Percentiles rank a stretch among this genome's conserved stretches.
phyloP scores from a whole-genome alignment of 2,329 filamentous ascomycete species.

The Venturia carpophila region DNA sequence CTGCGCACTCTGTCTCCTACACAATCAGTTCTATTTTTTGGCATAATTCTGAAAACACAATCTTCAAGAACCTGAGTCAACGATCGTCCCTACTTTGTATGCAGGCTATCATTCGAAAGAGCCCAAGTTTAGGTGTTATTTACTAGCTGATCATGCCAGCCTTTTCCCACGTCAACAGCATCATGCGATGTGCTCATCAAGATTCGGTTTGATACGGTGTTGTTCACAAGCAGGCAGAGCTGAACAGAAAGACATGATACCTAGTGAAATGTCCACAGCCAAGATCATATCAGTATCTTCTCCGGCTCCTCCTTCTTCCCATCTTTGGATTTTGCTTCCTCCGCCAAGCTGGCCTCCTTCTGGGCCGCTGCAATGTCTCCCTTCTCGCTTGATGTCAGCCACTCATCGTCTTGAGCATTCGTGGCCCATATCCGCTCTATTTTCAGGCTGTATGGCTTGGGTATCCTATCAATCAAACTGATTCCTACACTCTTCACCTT shows the following conservation, averaged over 20 bases:
- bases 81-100: too few species aligned
- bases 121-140: too few species aligned
- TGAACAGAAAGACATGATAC: neutral
- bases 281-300: constrained; percentile 17
- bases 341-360: neutral
- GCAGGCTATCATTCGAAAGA: too few species aligned
- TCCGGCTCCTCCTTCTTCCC: constrained; percentile 14
- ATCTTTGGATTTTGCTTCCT: neutral
- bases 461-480: constrained; percentile 78
- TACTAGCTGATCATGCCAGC: too few species aligned
- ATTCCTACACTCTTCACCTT: constrained; percentile 81
- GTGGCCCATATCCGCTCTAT: constrained; percentile 89
- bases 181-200: too few species aligned
- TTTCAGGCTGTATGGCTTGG: constrained; percentile 79
- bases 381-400: constrained; percentile 1
- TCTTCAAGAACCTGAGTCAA: too few species aligned
- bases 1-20: too few species aligned
- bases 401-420: constrained; percentile 41
- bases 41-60: too few species aligned
- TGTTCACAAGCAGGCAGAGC: neutral
- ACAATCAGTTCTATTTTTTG: too few species aligned
- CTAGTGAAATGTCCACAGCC: neutral
- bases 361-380: constrained; percentile 8
- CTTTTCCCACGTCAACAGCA: too few species aligned
- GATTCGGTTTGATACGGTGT: too few species aligned